Evolutionary conservation across 2,329 filamentous ascomycete species (phyloP).

Genomic region (Dothistroma pini): DNA sequence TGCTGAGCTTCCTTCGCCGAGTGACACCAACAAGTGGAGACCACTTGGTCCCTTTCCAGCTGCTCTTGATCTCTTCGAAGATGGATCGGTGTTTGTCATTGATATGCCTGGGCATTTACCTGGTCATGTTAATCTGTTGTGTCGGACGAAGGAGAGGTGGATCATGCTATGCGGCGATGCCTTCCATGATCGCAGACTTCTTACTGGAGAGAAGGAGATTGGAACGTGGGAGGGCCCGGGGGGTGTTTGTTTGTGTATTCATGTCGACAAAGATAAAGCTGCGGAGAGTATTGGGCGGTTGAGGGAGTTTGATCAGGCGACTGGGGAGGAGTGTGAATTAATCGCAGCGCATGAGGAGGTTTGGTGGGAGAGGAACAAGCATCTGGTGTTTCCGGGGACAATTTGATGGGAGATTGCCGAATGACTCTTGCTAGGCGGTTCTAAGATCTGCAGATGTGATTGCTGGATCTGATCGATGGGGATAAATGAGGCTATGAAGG

Average conservation of each 20-base stretch:
- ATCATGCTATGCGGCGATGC: constrained; percentile 53
- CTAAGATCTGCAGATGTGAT: too few relatives aligned
- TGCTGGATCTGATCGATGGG: background rate
- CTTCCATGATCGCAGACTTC: constrained; percentile 51
- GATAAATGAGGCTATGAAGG: background rate
- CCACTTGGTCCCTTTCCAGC: constrained; percentile 44
- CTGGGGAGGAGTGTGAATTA: constrained; percentile 45
- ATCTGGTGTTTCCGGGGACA: constrained; percentile 30
- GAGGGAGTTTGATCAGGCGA: constrained; percentile 32
- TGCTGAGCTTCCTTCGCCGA: constrained; percentile 41
- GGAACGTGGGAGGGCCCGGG: constrained; percentile 48
- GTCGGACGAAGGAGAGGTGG: constrained; percentile 41
- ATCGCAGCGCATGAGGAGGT: constrained; percentile 50
- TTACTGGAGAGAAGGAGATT: constrained; percentile 52
- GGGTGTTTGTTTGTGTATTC: constrained; percentile 48
- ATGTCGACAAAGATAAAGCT: constrained; percentile 48
- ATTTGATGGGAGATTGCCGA: constrained; percentile 3
- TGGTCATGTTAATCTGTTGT: constrained; percentile 52
- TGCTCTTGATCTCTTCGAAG: constrained; percentile 47
- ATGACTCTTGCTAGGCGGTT: too few relatives aligned
- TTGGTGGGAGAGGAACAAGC: constrained; percentile 41
- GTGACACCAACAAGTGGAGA: constrained; percentile 37
- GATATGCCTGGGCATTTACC: constrained; percentile 51
- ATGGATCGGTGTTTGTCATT: constrained; percentile 47
- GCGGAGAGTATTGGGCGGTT: constrained; percentile 43